A percentile compares a stretch with the other conserved stretches of the same genome.
Evolutionary conservation across 352 stramenopile genomes (phyloP).

Genomic region (Phytophthora citricola): DNA sequence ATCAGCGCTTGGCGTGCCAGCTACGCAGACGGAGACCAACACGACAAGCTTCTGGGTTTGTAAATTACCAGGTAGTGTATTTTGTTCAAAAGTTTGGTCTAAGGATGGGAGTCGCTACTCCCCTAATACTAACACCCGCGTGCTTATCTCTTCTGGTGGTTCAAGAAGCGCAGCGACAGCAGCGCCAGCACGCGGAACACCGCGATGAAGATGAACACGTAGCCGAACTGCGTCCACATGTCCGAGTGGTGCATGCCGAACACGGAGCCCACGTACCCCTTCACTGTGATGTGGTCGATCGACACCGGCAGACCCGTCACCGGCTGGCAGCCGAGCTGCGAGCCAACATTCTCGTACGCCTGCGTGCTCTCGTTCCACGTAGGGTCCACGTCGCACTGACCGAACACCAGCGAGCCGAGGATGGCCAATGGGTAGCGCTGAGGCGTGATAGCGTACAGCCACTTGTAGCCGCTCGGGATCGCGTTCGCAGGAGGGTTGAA

Average conservation of each 20-base stretch:
- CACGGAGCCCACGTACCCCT: slow-evolving; percentile 43
- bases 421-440: slow-evolving; percentile 30
- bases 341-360: slow-evolving; percentile 23
- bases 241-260: slow-evolving; percentile 31
- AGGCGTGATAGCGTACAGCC: slow-evolving; percentile 40
- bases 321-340: slow-evolving; percentile 27
- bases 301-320: slow-evolving; percentile 24
- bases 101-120: background rate
- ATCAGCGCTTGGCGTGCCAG: too few species aligned
- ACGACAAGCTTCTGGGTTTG: too few species aligned
- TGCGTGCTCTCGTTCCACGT: slow-evolving; percentile 32
- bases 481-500: slow-evolving; percentile 34
- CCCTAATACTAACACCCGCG: background rate
- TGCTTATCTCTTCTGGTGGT: slow-evolving; percentile 48
- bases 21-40: too few species aligned
- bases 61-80: slow-evolving; percentile 19
- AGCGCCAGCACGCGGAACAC: slow-evolving; percentile 42
- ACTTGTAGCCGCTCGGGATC: slow-evolving; percentile 33
- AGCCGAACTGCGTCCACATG: slow-evolving; percentile 22
- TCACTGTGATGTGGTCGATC: slow-evolving; percentile 37
- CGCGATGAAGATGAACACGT: slow-evolving; percentile 47
- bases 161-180: slow-evolving; percentile 43
- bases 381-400: slow-evolving; percentile 22
- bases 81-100: slow-evolving; percentile 10
- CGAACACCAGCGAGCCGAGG: slow-evolving; percentile 32